Base-by-base conservation (phyloP, 1,284 basidiomycete genomes). In the Leccinum holopus region DNA sequence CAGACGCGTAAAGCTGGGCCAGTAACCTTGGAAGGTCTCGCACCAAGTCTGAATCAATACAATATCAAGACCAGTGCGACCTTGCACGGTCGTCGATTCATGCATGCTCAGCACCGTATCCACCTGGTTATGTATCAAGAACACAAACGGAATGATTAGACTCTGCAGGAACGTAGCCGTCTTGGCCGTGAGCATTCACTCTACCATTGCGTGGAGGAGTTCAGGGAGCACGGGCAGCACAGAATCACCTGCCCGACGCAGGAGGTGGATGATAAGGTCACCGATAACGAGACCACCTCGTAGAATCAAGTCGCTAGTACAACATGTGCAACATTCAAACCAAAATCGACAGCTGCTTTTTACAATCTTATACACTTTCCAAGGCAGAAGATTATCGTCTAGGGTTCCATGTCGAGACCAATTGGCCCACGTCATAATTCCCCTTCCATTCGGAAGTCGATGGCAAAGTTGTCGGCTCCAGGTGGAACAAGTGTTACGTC, bases 11-110 rank as follows among this genome's bases (percentile, higher is more conserved):
- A 49, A 99, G 80, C 66, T 92, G 21, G 93, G 89, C 95, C 95
- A 98, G 76, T 91, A 94, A 39, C 97, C 96, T 72, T 95, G 92
- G 81, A 98, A 92, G 7, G 92, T 94, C 75, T 98, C 96, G 70
- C 91, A 93, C 97, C 97, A 98, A 1, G 90, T 89, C 61, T 88
- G 84, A 47, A 97, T 82, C 25, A 99, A 81, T 52, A 97, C 21
- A 21, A 21, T 84, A 66, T 94, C 87, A 14, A 98, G 83, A 0
- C 87, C 87, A 9, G 82, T 83, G 16, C 84, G 81, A 12, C 83
- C 84, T 60, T 87, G 77, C 33, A 87, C 73, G 7, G 76, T 77
- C 65, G 86, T 87, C 5, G 83, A 79, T 67, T 93, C 90, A 37
- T 97, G 82, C 30, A 96, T 81, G 16, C 83, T 78, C 21, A 97